phyloP scores from a whole-genome alignment of 1,284 basidiomycete species.

The Ganoderma boninense region DNA sequence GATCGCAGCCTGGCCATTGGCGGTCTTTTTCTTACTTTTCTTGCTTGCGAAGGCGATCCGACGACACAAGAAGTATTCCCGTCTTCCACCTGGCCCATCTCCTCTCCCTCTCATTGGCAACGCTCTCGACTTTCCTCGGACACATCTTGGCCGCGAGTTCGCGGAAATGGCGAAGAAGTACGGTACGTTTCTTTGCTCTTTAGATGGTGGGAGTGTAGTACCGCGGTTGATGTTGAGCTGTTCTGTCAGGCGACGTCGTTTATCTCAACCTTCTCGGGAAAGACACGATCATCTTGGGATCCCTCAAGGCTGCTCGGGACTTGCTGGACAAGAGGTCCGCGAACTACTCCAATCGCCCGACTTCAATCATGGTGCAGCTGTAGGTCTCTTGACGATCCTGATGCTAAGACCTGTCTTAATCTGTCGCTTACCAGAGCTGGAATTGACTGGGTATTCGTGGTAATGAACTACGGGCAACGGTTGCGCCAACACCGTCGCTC shows the following conservation, averaged over 20 bases:
- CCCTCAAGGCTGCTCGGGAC: constrained; percentile 57
- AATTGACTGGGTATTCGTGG: constrained; percentile 30
- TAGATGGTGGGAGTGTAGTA: not conserved
- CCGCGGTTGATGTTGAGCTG: too few species aligned
- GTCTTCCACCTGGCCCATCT: constrained; percentile 13
- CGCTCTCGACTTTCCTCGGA: constrained; percentile 9
- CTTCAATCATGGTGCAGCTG: constrained; percentile 29
- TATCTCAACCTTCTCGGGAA: constrained; percentile 68
- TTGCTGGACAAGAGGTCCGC: constrained; percentile 73
- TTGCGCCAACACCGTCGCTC: constrained; percentile 30
- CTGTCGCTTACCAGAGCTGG: not conserved
- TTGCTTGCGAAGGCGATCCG: not conserved
- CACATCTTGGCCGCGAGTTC: constrained; percentile 14
- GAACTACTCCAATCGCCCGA: constrained; percentile 73
- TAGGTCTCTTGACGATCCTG: not conserved
- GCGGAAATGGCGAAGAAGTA: not conserved
- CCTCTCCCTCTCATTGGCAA: constrained; percentile 14
- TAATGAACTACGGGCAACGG: constrained; percentile 23
- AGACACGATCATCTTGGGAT: constrained; percentile 67
- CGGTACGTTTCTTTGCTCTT: not conserved
- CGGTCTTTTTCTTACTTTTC: not conserved
- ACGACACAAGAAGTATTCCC: not conserved
- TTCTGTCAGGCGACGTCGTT: constrained; percentile 60
- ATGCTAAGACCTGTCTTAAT: not conserved
- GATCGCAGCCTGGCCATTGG: not conserved